Conservation (phyloP, 805 yeast species). For the Saturnispora saitoi region DNA sequence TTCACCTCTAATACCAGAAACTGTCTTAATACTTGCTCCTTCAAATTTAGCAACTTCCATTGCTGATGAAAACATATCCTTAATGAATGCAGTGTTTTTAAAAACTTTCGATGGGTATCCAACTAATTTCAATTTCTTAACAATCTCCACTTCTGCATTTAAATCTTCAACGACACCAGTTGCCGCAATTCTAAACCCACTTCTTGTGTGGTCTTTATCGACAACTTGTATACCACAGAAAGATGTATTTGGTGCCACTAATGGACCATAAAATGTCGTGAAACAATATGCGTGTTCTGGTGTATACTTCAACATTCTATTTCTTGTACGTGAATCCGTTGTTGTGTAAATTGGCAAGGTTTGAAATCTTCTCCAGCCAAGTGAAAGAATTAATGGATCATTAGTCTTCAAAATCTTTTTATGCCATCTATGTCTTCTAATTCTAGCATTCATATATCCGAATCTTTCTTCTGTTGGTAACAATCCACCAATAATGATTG, state of each 20-base stretch:
- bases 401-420: slow-evolving; percentile 89
- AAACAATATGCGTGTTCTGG: slow-evolving; percentile 97
- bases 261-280: slow-evolving; percentile 94
- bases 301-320: slow-evolving; percentile 94
- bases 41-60: slow-evolving; percentile 96
- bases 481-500: slow-evolving; percentile 85
- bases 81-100: slow-evolving; percentile 93
- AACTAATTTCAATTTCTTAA: slow-evolving; percentile 88
- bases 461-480: slow-evolving; percentile 85
- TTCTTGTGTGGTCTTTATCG: slow-evolving; percentile 74
- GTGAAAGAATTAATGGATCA: slow-evolving; percentile 86
- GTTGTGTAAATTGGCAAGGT: slow-evolving; percentile 94
- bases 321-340: slow-evolving; percentile 94
- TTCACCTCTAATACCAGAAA: slow-evolving; percentile 95
- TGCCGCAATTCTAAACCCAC: slow-evolving; percentile 90
- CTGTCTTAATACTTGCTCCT: slow-evolving; percentile 95
- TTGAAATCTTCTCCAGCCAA: slow-evolving; percentile 99
- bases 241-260: slow-evolving; percentile 95
- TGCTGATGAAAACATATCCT: slow-evolving; percentile 89
- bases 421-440: slow-evolving; percentile 99
- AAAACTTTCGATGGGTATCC: slow-evolving; percentile 92
- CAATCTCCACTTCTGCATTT: slow-evolving; percentile 83
- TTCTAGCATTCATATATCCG: slow-evolving; percentile 86
- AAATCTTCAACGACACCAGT: slow-evolving; percentile 95
- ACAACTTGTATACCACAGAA: slow-evolving; percentile 92